phyloP scores from a whole-genome alignment of 495 filamentous ascomycete species.

The Annulohypoxylon bovei region DNA sequence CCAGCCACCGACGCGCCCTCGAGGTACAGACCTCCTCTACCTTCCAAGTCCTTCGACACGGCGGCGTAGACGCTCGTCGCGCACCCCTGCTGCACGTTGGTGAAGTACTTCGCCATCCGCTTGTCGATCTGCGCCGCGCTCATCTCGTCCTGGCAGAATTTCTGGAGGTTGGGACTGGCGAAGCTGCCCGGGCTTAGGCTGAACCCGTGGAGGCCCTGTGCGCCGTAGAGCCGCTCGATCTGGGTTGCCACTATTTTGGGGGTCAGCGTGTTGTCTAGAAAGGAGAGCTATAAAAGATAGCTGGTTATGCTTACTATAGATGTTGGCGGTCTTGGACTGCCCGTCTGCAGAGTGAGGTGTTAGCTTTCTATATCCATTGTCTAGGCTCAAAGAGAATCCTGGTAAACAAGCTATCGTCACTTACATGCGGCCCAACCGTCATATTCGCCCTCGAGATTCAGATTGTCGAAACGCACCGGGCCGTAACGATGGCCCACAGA shows the following conservation, averaged over 20 bases:
- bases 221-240: conserved; percentile 41
- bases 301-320: conserved; percentile 38
- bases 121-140: conserved; percentile 33
- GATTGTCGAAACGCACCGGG: conserved; percentile 54
- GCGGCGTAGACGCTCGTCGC: conserved; percentile 62
- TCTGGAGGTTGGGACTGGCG: conserved; percentile 30
- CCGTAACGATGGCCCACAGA: conserved; percentile 52
- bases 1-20: conserved; percentile 44
- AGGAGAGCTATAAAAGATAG: neutral
- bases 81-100: conserved; percentile 56
- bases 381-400: neutral
- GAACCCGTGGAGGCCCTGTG: conserved; percentile 39
- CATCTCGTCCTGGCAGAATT: conserved; percentile 45
- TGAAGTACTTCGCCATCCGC: conserved; percentile 35
- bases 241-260: conserved; percentile 39
- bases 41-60: conserved; percentile 51
- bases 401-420: conserved; percentile 41
- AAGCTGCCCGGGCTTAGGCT: conserved; percentile 37
- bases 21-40: conserved; percentile 55
- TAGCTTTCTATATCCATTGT: neutral
- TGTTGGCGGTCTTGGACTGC: conserved; percentile 63
- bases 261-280: neutral
- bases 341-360: conserved; percentile 50
- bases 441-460: conserved; percentile 52
- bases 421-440: conserved; percentile 26